A percentile compares a stretch with the other conserved stretches of the same genome.
phyloP scores from a whole-genome alignment of 208 protist genomes.

The Crithidia sp. region DNA sequence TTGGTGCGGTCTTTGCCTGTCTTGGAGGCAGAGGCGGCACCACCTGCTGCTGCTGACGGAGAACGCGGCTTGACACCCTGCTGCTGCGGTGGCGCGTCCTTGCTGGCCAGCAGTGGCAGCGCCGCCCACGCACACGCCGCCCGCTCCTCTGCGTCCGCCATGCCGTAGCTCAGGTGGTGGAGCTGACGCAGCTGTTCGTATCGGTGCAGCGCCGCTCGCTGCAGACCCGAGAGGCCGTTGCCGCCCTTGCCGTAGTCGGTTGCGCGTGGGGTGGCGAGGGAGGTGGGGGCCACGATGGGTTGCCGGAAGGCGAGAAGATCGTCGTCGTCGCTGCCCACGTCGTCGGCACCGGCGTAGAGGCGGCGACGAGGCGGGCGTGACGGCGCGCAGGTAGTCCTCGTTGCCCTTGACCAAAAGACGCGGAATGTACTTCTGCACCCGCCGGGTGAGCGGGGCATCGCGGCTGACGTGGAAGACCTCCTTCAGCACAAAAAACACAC shows the following conservation, averaged over 20 bases:
- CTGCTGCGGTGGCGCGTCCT: background rate
- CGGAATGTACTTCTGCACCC: slow-evolving; percentile 23
- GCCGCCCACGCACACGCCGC: slow-evolving; percentile 20
- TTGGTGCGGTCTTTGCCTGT: background rate
- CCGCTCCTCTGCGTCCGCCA: slow-evolving; percentile 25
- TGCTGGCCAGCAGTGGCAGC: background rate
- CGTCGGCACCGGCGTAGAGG: slow-evolving; percentile 18
- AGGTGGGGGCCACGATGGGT: background rate
- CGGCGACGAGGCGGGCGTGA: slow-evolving; percentile 19
- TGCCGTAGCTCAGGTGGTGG: slow-evolving; percentile 37
- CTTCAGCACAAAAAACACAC: slow-evolving; percentile 81
- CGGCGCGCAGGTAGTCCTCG: slow-evolving; percentile 11
- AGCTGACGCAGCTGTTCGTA: slow-evolving; percentile 54
- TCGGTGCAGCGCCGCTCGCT: slow-evolving; percentile 42
- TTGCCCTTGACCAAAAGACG: slow-evolving; percentile 11
- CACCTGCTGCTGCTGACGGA: background rate
- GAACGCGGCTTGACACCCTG: slow-evolving; percentile 6
- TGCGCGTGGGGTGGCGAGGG: slow-evolving; percentile 12
- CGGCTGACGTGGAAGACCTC: slow-evolving; percentile 51
- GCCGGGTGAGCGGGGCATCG: slow-evolving; percentile 23
- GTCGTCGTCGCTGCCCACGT: slow-evolving; percentile 8
- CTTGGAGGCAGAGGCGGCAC: background rate
- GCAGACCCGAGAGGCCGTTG: slow-evolving; percentile 36
- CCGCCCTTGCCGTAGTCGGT: slow-evolving; percentile 15
- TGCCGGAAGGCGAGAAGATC: background rate